Percentiles rank a stretch among this genome's conserved stretches.
Conservation (phyloP, 2,329 filamentous ascomycete species). For the Fusarium austroafricanum region DNA sequence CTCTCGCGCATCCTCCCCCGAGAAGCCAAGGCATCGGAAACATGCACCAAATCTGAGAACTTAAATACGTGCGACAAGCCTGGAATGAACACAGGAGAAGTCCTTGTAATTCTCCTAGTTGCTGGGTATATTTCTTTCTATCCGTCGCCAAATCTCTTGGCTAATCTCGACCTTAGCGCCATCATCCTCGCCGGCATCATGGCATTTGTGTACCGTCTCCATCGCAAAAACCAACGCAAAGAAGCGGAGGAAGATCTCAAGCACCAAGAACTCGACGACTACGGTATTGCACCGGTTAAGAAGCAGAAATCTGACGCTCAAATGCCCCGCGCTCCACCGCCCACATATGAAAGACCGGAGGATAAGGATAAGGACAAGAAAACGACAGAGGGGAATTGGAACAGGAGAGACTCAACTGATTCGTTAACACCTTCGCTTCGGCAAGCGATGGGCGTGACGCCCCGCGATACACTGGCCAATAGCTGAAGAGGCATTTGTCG, state of each 20-base stretch:
- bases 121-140: conserved; percentile 23
- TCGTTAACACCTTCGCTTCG: conserved; percentile 42
- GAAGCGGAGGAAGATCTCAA: conserved; percentile 43
- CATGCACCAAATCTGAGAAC: conserved; percentile 25
- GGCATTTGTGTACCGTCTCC: conserved; percentile 33
- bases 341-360: conserved; percentile 18
- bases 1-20: conserved; percentile 37
- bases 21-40: conserved; percentile 32
- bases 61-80: conserved; percentile 43
- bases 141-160: background rate
- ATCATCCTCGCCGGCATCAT: conserved; percentile 30
- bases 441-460: conserved; percentile 38
- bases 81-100: conserved; percentile 18
- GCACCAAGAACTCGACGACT: conserved; percentile 46
- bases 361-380: background rate
- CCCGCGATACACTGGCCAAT: conserved; percentile 38
- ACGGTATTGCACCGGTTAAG: conserved; percentile 30
- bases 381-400: conserved; percentile 17
- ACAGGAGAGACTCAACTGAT: conserved; percentile 34
- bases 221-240: conserved; percentile 4
- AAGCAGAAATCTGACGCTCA: conserved; percentile 4
- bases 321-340: conserved; percentile 37
- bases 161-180: conserved; percentile 12
- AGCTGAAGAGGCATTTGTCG: conserved; percentile 1
- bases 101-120: conserved; percentile 30